These are phyloP conservation scores for Aspergillus sp. DNA, from an alignment of 2,329 filamentous ascomycete genomes.

Conservation along the genomic window DNA sequence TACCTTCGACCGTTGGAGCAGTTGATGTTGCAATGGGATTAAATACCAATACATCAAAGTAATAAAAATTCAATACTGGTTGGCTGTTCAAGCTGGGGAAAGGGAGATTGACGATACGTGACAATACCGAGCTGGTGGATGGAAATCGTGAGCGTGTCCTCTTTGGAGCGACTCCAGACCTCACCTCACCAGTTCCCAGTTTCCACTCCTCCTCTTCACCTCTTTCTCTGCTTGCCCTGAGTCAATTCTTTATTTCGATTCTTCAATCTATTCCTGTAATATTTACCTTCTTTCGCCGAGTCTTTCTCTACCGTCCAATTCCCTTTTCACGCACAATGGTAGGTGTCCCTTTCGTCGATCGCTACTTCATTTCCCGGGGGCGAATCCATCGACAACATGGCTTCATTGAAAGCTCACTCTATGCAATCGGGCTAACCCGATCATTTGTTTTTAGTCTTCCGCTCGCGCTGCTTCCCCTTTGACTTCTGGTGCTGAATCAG, in stretches of 20 bases:
- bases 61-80: not conserved
- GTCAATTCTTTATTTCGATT: constrained; percentile 19
- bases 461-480: constrained; percentile 49
- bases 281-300: constrained; percentile 27
- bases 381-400: constrained; percentile 7
- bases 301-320: constrained; percentile 20
- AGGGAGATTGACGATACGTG: constrained; percentile 21
- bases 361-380: not conserved
- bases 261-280: constrained; percentile 24
- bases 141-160: constrained; percentile 34
- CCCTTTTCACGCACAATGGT: constrained; percentile 32
- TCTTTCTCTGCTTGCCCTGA: constrained; percentile 19
- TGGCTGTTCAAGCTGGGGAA: constrained; percentile 14
- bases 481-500: constrained; percentile 51
- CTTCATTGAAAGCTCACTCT: constrained; percentile 7
- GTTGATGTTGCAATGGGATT: constrained; percentile 2
- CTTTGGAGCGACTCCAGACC: constrained; percentile 29
- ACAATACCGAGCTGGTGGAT: constrained; percentile 13
- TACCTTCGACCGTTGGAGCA: constrained; percentile 16
- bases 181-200: constrained; percentile 22
- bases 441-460: constrained; percentile 35
- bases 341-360: constrained; percentile 21
- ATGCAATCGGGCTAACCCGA: constrained; percentile 11
- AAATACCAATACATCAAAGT: not conserved
- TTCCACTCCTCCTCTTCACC: constrained; percentile 12